phyloP scores from a whole-genome alignment of 768 basidiomycete species.

The Cyclocybe aegerita region DNA sequence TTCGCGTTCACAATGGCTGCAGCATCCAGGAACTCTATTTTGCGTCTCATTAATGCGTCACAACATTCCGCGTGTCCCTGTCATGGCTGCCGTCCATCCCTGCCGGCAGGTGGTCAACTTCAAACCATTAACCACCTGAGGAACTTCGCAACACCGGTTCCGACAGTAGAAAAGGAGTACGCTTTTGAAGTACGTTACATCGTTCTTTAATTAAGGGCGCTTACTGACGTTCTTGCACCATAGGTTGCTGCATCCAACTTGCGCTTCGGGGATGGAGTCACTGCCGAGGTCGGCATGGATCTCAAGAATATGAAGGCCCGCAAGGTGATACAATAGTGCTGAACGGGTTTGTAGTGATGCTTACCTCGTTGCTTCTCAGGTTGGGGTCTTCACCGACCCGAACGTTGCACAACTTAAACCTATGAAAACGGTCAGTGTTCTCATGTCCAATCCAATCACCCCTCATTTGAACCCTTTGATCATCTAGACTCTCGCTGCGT shows the following conservation, averaged over 20 bases:
- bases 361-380: conserved; percentile 41
- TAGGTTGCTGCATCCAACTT: conserved; percentile 87
- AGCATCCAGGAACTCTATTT: conserved; percentile 59
- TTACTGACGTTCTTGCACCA: too few relatives aligned
- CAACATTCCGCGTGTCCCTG: conserved; percentile 80
- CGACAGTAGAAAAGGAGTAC: conserved; percentile 77
- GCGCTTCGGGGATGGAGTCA: conserved; percentile 88
- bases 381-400: conserved; percentile 92
- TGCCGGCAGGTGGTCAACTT: conserved; percentile 39
- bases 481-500: conserved; percentile 67
- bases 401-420: conserved; percentile 79
- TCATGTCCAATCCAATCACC: background rate
- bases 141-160: conserved; percentile 76
- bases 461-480: background rate
- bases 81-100: conserved; percentile 58
- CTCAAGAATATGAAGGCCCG: conserved; percentile 90
- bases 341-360: background rate
- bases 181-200: conserved; percentile 61
- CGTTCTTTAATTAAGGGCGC: too few relatives aligned
- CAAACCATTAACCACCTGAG: conserved; percentile 62
- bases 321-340: conserved; percentile 47
- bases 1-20: conserved; percentile 39
- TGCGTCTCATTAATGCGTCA: conserved; percentile 73
- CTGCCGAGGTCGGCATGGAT: conserved; percentile 90
- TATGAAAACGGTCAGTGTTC: conserved; percentile 68